Evolutionary conservation across 495 filamentous ascomycete species (phyloP), one percentile per base, ranked within the genome.

Genomic region (Neurospora sp.): DNA sequence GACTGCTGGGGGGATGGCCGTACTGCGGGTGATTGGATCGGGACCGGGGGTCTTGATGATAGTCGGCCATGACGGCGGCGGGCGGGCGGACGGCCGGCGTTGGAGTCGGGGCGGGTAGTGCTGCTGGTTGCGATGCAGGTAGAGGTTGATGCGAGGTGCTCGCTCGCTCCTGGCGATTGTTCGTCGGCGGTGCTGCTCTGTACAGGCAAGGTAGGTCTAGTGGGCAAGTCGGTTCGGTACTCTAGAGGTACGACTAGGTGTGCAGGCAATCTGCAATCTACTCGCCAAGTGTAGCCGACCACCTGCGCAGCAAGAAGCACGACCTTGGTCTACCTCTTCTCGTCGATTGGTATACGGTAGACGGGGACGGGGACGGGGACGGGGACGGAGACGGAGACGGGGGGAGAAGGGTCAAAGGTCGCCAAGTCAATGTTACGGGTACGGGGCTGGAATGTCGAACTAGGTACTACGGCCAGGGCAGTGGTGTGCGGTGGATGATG

Each of bases 31-130:
- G 76, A 83, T 85, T 71, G 82, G 80, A 71, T 71, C n/a, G 88
- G 87, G 78, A 76, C 86, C 85, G 83, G 90, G 83, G 91, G 85
- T 84, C 90, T 80, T 92, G 91, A 81, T 93, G 92, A 83, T 96
- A 93, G 81, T 97, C 93, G 82, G 94, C 92, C 94, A 97, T 97
- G 76, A 73, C 87, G 71, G 72, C 72, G 73, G 72, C 71, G 77
- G 70, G 69, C 74, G 76, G 46, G 61, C 74, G 70, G 70, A 44
- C 31, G 9, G 46, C 42, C 40, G 69, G 20, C 18, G 40, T 68
- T 39, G 73, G 39, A n/a, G 72, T 20, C 44, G 68, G 39, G 38
- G 39, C 35, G 71, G 39, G 11, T 59, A 9, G 38, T 71, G 41
- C 38, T 27, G 35, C 35, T 42, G 20, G 48, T 38, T 38, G 46